Conservation (phyloP, 148 eudicot species). For the Persicaria tinctoria region DNA sequence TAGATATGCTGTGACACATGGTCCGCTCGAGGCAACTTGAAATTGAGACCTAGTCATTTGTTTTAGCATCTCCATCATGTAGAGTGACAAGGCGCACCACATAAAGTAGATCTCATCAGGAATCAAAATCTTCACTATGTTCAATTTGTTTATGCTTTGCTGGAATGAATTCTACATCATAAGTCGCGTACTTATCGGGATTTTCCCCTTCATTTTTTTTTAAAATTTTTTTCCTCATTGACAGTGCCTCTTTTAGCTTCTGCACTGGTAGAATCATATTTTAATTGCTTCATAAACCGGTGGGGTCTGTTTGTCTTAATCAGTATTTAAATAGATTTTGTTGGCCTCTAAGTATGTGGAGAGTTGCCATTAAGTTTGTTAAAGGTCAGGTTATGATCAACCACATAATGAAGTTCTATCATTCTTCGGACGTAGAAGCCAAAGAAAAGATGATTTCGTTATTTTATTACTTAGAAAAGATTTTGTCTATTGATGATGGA, state of each 20-base stretch:
- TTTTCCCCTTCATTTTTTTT: not conserved
- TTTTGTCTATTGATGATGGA: not conserved
- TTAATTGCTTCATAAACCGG: not conserved
- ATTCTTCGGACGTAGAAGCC: not conserved
- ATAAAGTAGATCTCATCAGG: constrained; percentile 11
- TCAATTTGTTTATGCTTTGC: not conserved
- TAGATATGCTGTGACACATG: not conserved
- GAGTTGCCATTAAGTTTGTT: constrained; percentile 1
- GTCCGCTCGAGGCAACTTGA: not conserved
- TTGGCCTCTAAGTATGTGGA: constrained; percentile 5
- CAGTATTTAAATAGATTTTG: not conserved
- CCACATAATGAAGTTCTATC: not conserved
- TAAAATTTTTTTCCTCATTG: not conserved
- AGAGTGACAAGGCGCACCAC: constrained; percentile 6
- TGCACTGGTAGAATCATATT: not conserved
- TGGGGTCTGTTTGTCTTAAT: not conserved
- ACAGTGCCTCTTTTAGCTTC: not conserved
- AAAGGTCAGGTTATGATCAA: not conserved
- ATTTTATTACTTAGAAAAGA: not conserved
- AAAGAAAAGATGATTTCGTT: constrained; percentile 7
- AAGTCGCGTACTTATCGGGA: not conserved
- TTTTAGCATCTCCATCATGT: constrained; percentile 9
- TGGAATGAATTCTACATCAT: constrained; percentile 9
- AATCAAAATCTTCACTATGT: constrained; percentile 14
- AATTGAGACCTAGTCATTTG: constrained; percentile 1